Evolutionary conservation across 257 asterid genomes (phyloP).

Genomic region (Echites panduratus): DNA sequence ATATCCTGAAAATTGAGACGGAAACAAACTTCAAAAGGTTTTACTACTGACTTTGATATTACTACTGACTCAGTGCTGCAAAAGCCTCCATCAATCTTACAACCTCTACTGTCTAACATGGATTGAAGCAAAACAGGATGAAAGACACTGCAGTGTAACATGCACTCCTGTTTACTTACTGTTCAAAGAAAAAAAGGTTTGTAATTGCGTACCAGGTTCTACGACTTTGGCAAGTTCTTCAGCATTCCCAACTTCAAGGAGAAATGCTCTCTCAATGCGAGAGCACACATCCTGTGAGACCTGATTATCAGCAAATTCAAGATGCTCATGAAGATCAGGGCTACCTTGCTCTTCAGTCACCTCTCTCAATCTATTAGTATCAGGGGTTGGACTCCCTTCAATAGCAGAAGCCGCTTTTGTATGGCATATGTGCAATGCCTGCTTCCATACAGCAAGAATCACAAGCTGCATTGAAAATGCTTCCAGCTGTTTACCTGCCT

Average conservation of each 20-base stretch:
- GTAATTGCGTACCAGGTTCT: conserved; percentile 54
- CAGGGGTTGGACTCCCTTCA: conserved; percentile 56
- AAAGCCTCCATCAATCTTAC: not conserved
- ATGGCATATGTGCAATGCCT: conserved; percentile 73
- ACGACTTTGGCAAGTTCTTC: conserved; percentile 72
- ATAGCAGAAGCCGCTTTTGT: conserved; percentile 72
- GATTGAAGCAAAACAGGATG: not conserved
- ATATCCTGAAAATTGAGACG: conserved; percentile 40
- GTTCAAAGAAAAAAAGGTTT: not conserved
- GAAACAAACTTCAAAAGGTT: not conserved
- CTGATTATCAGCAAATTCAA: conserved; percentile 27
- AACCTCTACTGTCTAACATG: not conserved
- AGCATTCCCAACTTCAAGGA: conserved; percentile 69
- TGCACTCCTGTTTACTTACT: not conserved
- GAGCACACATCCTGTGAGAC: conserved; percentile 42
- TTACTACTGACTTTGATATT: no score
- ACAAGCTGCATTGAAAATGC: conserved; percentile 84
- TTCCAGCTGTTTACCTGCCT: conserved; percentile 58
- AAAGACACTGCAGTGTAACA: not conserved
- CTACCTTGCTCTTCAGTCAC: conserved; percentile 27
- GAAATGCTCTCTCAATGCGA: conserved; percentile 62
- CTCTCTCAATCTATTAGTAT: conserved; percentile 37
- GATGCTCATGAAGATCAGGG: conserved; percentile 31
- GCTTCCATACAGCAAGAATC: conserved; percentile 92
- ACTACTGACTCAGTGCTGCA: no score